Conservation (phyloP, 805 yeast species). For the Metschnikowia baotianmanensis region DNA sequence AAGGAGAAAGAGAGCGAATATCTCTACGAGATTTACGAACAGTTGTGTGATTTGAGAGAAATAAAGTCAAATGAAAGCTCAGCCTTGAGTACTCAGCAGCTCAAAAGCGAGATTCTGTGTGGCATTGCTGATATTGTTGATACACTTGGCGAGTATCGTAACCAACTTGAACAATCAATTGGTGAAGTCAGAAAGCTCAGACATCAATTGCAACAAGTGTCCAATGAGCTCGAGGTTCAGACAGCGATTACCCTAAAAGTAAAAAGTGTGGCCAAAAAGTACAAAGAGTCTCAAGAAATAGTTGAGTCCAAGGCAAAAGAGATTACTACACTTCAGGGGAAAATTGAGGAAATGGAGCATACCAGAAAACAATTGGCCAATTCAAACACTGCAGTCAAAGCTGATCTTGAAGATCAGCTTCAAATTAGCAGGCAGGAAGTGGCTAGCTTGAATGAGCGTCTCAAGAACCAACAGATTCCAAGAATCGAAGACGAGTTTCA, state of each 20-base stretch:
- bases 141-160: not conserved
- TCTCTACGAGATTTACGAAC: constrained; percentile 9
- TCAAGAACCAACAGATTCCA: not conserved
- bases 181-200: constrained; percentile 3
- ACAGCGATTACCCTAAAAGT: not conserved
- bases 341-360: not conserved
- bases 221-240: constrained; percentile 2
- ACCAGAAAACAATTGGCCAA: too few relatives aligned
- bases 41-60: constrained; percentile 4
- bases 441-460: not conserved
- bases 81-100: not conserved
- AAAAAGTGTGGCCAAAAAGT: not conserved
- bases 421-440: not conserved
- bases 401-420: constrained; percentile 1
- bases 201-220: constrained; percentile 5
- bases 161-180: constrained; percentile 4
- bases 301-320: not conserved
- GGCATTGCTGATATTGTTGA: constrained; percentile 11
- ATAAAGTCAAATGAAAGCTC: constrained; percentile 2
- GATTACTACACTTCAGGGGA: not conserved
- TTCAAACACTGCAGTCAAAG: not conserved
- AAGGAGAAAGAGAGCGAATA: not conserved
- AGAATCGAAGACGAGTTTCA: not conserved
- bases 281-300: not conserved
- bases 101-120: constrained; percentile 7